Evolutionary conservation across 108 stramenopile species (phyloP).

Genomic region (Nannochloropsis salina): DNA sequence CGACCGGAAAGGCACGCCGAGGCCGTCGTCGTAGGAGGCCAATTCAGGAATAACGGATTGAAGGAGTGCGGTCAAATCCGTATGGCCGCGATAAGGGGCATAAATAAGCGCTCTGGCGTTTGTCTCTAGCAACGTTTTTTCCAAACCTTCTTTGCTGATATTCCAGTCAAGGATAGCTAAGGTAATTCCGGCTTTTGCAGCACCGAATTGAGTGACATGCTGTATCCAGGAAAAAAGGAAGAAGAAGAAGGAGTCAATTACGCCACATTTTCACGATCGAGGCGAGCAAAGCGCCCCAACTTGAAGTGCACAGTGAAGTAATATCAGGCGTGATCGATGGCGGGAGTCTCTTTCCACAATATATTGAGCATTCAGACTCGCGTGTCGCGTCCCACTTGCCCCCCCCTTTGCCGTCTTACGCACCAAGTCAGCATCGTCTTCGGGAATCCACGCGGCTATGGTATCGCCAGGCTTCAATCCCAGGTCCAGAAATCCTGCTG

Average conservation of each 20-base stretch:
- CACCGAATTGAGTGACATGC: constrained; percentile 42
- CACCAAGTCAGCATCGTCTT: constrained; percentile 6
- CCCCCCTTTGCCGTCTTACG: neutral
- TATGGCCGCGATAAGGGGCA: constrained; percentile 21
- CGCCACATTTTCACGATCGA: too few species aligned
- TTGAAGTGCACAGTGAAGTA: too few species aligned
- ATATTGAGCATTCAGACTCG: too few species aligned
- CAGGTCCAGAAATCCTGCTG: constrained; percentile 13
- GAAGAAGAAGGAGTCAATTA: neutral
- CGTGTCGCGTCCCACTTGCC: neutral
- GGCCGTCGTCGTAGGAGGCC: constrained; percentile 34
- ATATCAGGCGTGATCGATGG: too few species aligned
- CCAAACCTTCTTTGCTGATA: constrained; percentile 30
- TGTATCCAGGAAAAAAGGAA: constrained; percentile 21
- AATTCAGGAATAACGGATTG: constrained; percentile 40
- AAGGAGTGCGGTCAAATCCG: constrained; percentile 26
- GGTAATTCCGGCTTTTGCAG: constrained; percentile 39
- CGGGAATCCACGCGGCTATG: constrained; percentile 42
- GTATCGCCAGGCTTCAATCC: constrained; percentile 36
- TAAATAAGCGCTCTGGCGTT: constrained; percentile 8
- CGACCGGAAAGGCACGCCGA: constrained; percentile 44
- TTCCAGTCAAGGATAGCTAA: constrained; percentile 36
- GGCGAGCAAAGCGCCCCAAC: too few species aligned
- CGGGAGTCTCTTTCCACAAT: too few species aligned
- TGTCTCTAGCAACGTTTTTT: constrained; percentile 32